Percentiles rank a stretch among this genome's conserved stretches.
phyloP scores from a whole-genome alignment of 441 rosid species.

The Bruguiera hainesii region DNA sequence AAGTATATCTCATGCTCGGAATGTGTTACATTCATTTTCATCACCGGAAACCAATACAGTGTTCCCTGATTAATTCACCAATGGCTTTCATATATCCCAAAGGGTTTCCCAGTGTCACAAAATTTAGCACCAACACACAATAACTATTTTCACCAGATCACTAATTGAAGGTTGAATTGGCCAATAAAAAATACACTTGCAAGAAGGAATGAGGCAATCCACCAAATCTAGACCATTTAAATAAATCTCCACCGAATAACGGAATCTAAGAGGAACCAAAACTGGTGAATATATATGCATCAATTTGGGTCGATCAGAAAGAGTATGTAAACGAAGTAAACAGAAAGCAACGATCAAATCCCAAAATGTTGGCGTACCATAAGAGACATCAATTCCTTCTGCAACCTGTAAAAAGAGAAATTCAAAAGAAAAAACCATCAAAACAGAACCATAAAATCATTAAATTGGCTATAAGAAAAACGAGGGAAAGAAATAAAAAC shows the following conservation, averaged over 20 bases:
- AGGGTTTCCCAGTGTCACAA: too few species aligned
- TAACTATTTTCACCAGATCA: too few species aligned
- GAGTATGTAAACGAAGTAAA: background rate
- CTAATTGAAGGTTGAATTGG: too few species aligned
- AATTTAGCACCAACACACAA: too few species aligned
- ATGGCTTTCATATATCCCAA: too few species aligned
- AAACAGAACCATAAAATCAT: background rate
- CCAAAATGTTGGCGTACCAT: conserved; percentile 38
- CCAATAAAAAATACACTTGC: background rate
- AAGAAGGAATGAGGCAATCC: background rate
- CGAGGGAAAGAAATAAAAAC: background rate
- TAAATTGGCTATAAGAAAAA: conserved; percentile 1
- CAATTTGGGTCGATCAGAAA: background rate
- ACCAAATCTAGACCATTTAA: background rate
- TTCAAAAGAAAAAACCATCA: background rate
- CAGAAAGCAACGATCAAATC: background rate
- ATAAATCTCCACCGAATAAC: background rate
- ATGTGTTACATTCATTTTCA: background rate
- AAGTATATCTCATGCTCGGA: background rate
- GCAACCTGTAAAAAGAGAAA: conserved; percentile 41
- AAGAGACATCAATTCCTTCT: conserved; percentile 60
- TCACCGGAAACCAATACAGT: background rate
- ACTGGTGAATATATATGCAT: background rate
- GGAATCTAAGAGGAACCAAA: background rate
- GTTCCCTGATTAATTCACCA: too few species aligned